phyloP scores from a whole-genome alignment of 1,284 basidiomycete species.

The Irpex lacteus region DNA sequence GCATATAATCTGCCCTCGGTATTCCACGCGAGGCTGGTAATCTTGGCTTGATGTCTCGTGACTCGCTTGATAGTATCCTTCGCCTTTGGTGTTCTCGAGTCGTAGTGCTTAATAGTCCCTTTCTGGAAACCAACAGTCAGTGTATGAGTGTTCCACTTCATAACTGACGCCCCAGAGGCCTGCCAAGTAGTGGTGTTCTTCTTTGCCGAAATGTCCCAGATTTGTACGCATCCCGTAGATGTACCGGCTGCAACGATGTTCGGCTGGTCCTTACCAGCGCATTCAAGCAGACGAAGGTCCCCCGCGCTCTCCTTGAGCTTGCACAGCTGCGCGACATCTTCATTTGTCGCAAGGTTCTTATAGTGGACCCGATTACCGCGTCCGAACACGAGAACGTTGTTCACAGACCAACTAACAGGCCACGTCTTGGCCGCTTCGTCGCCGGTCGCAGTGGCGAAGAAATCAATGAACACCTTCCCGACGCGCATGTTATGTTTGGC shows the following conservation, averaged over 20 bases:
- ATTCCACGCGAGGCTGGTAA: constrained; percentile 49
- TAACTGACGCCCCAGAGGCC: constrained; percentile 41
- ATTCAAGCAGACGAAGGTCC: constrained; percentile 40
- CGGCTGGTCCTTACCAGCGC: constrained; percentile 36
- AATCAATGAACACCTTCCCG: constrained; percentile 38
- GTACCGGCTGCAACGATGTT: constrained; percentile 46
- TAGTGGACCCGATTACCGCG: constrained; percentile 51
- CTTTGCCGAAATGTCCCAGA: constrained; percentile 50
- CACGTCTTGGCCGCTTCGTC: constrained; percentile 15
- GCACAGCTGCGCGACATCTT: constrained; percentile 49
- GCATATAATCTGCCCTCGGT: constrained; percentile 46
- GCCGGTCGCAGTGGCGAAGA: constrained; percentile 22
- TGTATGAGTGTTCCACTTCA: constrained; percentile 46
- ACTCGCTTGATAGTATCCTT: constrained; percentile 49
- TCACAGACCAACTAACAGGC: constrained; percentile 41
- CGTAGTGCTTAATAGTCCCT: constrained; percentile 51
- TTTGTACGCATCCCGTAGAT: constrained; percentile 43
- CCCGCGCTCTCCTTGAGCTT: constrained; percentile 46
- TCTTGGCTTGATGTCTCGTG: constrained; percentile 47
- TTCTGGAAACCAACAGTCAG: constrained; percentile 47
- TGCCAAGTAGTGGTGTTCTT: constrained; percentile 42
- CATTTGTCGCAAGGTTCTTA: constrained; percentile 41
- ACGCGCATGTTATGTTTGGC: constrained; percentile 15
- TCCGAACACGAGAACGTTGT: constrained; percentile 45
- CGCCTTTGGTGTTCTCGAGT: constrained; percentile 49